A percentile compares a stretch with the other conserved stretches of the same genome.
Evolutionary conservation across 495 filamentous ascomycete species (phyloP).

Genomic region (Thermothielavioides terrestris): DNA sequence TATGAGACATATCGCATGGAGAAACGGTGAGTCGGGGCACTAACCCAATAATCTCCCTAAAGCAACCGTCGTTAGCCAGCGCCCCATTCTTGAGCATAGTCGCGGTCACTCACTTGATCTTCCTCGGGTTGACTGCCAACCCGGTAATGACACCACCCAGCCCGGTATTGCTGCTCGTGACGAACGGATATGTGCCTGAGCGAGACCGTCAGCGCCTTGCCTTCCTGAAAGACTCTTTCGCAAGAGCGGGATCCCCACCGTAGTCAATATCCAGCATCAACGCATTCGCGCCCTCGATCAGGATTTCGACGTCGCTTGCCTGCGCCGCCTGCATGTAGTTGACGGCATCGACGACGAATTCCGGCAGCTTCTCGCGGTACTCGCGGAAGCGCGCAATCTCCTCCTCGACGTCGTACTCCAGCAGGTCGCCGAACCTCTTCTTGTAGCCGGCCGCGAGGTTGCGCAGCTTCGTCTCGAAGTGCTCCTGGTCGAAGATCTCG

Average conservation of each 20-base stretch:
- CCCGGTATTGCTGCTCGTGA: slow-evolving; percentile 69
- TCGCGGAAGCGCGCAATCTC: slow-evolving; percentile 59
- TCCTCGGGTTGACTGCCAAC: slow-evolving; percentile 47
- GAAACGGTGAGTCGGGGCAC: background rate
- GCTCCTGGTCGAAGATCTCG: slow-evolving; percentile 60
- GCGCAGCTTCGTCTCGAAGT: slow-evolving; percentile 66
- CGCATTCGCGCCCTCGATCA: slow-evolving; percentile 88
- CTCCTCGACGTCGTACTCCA: slow-evolving; percentile 68
- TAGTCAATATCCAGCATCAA: slow-evolving; percentile 46
- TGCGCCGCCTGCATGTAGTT: slow-evolving; percentile 49
- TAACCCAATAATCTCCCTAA: slow-evolving; percentile 35
- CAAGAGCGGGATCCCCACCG: slow-evolving; percentile 8
- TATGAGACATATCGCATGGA: background rate
- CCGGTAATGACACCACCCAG: slow-evolving; percentile 72
- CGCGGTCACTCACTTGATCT: slow-evolving; percentile 28
- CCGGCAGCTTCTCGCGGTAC: slow-evolving; percentile 57
- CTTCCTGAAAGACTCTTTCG: background rate
- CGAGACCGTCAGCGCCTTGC: background rate
- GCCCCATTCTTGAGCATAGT: too few species aligned
- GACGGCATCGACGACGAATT: slow-evolving; percentile 62
- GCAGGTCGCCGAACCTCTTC: slow-evolving; percentile 64
- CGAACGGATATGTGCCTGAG: slow-evolving; percentile 70
- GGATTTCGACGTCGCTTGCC: slow-evolving; percentile 52
- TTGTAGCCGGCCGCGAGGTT: slow-evolving; percentile 56
- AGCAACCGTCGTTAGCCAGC: background rate